phyloP scores from a whole-genome alignment of 495 filamentous ascomycete species.

The Poronia punctata region DNA sequence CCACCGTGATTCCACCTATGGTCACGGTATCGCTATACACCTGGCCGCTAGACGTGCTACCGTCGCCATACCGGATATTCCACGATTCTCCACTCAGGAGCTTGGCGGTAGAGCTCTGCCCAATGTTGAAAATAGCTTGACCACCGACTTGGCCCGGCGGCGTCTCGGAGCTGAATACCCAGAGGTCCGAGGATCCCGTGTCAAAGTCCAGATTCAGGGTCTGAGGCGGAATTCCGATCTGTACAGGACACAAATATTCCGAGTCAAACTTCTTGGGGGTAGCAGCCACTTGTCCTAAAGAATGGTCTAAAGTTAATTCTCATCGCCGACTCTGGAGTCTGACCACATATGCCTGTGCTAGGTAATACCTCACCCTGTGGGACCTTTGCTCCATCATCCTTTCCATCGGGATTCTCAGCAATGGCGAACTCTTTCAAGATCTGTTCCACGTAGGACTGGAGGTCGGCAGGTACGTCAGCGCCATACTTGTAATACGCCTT shows the following conservation, averaged over 20 bases:
- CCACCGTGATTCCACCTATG: conserved; percentile 62
- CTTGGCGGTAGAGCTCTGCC: conserved; percentile 40
- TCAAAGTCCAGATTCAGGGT: conserved; percentile 66
- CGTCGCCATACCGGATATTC: conserved; percentile 70
- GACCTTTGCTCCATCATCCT: conserved; percentile 10
- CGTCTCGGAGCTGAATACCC: conserved; percentile 49
- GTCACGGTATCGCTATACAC: conserved; percentile 72
- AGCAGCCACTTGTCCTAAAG: conserved; percentile 36
- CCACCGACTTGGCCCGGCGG: conserved; percentile 40
- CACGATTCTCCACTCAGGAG: conserved; percentile 50
- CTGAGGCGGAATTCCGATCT: conserved; percentile 67
- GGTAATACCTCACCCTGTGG: conserved; percentile 15
- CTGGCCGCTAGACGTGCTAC: conserved; percentile 57
- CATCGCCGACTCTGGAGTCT: no score
- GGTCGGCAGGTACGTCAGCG: conserved; percentile 23
- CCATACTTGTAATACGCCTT: conserved; percentile 37
- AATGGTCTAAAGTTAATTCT: no score
- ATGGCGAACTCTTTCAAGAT: conserved; percentile 28
- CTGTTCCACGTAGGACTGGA: conserved; percentile 21
- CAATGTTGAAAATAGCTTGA: conserved; percentile 49
- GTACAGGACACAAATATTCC: conserved; percentile 57
- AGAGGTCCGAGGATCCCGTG: conserved; percentile 71
- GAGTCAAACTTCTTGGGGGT: conserved; percentile 52
- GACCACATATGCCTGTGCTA: background rate
- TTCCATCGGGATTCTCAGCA: conserved; percentile 11